Conservation (phyloP, 768 basidiomycete species). For the Cyclocybe cylindracea region DNA sequence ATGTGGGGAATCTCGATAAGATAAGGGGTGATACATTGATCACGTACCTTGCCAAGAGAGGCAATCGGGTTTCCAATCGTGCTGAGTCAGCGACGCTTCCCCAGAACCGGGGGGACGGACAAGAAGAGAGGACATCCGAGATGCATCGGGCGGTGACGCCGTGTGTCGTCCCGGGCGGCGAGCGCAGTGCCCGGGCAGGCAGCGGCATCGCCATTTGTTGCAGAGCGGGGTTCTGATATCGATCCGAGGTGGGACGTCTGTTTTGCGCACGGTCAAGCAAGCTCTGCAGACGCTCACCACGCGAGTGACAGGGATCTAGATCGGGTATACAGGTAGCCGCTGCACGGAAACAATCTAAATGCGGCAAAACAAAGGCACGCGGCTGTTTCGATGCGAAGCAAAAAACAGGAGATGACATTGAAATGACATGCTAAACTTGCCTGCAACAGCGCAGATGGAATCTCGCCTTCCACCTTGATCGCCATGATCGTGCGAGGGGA, state of each 20-base stretch:
- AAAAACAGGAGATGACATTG: conserved; percentile 31
- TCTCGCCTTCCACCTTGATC: conserved; percentile 53
- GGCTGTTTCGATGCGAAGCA: conserved; percentile 47
- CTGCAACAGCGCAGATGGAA: conserved; percentile 42
- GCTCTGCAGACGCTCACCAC: conserved; percentile 23
- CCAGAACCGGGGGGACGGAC: conserved; percentile 34
- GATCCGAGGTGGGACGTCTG: conserved; percentile 17
- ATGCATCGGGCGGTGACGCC: conserved; percentile 27
- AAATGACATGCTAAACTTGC: conserved; percentile 45
- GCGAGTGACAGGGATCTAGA: conserved; percentile 39
- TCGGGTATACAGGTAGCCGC: conserved; percentile 38
- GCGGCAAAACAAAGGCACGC: conserved; percentile 60
- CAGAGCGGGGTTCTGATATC: conserved; percentile 20
- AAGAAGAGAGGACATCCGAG: conserved; percentile 29
- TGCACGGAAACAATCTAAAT: conserved; percentile 48
- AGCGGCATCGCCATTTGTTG: conserved; percentile 11
- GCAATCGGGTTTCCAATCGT: conserved; percentile 3
- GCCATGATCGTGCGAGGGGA: conserved; percentile 67
- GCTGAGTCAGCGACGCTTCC: conserved; percentile 22
- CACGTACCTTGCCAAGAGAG: conserved; percentile 17
- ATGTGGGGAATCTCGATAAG: conserved; percentile 15
- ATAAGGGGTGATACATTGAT: conserved; percentile 17
- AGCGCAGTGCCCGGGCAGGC: neutral
- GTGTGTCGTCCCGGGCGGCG: neutral
- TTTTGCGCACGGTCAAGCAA: conserved; percentile 18